These are phyloP conservation scores for Phytophthora aleatoria DNA, from an alignment of 352 stramenopile genomes.

Conservation along the genomic window DNA sequence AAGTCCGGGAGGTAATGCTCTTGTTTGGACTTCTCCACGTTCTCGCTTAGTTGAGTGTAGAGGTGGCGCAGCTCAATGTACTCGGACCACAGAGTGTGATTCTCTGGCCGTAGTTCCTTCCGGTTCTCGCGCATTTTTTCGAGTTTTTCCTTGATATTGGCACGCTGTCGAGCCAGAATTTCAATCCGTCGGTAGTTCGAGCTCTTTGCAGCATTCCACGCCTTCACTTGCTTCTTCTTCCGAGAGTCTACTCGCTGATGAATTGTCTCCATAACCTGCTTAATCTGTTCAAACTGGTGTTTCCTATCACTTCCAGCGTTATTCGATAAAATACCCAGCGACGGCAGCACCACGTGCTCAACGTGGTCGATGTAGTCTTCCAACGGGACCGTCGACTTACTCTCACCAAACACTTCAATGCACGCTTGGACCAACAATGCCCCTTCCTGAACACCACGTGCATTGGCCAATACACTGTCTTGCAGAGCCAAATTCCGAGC, in stretches of 20 bases:
- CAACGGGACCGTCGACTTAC: slow-evolving; percentile 41
- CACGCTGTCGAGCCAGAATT: slow-evolving; percentile 60
- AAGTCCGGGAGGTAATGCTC: slow-evolving; percentile 68
- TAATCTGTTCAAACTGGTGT: slow-evolving; percentile 44
- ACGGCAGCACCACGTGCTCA: slow-evolving; percentile 49
- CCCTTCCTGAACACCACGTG: slow-evolving; percentile 44
- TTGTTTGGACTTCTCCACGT: slow-evolving; percentile 71
- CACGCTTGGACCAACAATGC: slow-evolving; percentile 58
- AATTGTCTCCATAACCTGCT: slow-evolving; percentile 57
- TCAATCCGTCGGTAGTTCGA: slow-evolving; percentile 72
- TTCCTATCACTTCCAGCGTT: slow-evolving; percentile 11
- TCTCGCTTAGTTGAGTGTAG: slow-evolving; percentile 56
- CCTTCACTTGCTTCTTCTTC: slow-evolving; percentile 49
- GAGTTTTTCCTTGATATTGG: slow-evolving; percentile 62
- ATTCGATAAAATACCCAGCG: slow-evolving; percentile 11
- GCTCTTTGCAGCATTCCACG: slow-evolving; percentile 62
- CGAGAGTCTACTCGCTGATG: slow-evolving; percentile 50
- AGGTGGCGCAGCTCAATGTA: slow-evolving; percentile 75
- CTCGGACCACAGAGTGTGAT: slow-evolving; percentile 58
- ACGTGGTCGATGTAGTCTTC: slow-evolving; percentile 57
- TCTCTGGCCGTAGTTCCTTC: slow-evolving; percentile 50
- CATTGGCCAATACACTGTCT: slow-evolving; percentile 39
- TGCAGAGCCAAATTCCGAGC: slow-evolving; percentile 54
- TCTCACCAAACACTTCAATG: slow-evolving; percentile 57
- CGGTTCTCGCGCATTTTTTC: slow-evolving; percentile 56